Base-by-base conservation (phyloP, 441 rosid species). In the Arabidopsis hybrid region DNA sequence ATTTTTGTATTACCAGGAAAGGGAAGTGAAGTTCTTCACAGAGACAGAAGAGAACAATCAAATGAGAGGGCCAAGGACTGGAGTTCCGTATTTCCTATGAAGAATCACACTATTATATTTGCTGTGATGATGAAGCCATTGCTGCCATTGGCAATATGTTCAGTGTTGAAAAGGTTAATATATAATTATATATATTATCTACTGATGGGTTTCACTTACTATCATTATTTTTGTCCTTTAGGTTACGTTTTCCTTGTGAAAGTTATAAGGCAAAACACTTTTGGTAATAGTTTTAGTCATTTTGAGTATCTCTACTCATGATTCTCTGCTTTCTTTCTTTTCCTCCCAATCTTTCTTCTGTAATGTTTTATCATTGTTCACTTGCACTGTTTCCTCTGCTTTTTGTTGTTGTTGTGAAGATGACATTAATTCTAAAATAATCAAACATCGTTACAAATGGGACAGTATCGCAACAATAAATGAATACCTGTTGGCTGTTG, bases 31-130 rank as follows among this genome's bases (percentile, higher is more conserved):
- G 83, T 93, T 93, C 77, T 95, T 95, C 84, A 93, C 98, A 0
- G 99, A 95, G 85, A 95, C 99, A 0, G 99, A 95, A 79, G 99
- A 95, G 91, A 93, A 95, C 85, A 91, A 91, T 75, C 98, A 93
- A 82, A 95, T 95, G 99, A 91, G 98, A 83, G 99, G 99, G 60
- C 99, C 99, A 32, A 84, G 99, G 87, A 89, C 91, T 57, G 99
- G 99, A 63, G 99, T 95, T 71, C 98, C 98, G 1, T 95, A 93
- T 78, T 95, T 95, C 92, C 84, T 95, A 60, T 95, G 78, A 86
- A 76, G 62, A 26, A 56, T 34, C n/a, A 52, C 13, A 43, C 38
- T 35, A 52, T 42, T 52, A 51, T 34, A 55, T n/a, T 34, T 18
- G 57, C 8, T 47, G 73, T 46, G 56, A 14, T 71, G 74, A 69